Conservation (phyloP, 192 early-diverging fungal species). For the Entomortierella beljakovae region DNA sequence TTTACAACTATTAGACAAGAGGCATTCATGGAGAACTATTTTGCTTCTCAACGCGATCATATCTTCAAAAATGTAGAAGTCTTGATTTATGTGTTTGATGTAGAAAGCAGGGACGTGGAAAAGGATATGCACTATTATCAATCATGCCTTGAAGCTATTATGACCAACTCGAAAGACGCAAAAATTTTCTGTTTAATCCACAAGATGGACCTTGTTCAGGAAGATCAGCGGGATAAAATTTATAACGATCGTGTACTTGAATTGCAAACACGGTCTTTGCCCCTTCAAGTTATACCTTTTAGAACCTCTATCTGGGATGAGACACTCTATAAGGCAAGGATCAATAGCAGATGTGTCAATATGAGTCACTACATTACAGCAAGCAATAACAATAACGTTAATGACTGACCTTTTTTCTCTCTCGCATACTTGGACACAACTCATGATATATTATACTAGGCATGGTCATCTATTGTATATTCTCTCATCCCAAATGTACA, state of each 20-base stretch:
- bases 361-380: no score
- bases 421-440: no score
- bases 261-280: constrained; percentile 74
- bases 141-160: constrained; percentile 85
- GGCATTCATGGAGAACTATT: constrained; percentile 97
- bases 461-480: constrained; percentile 98
- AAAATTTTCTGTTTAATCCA: constrained; percentile 97
- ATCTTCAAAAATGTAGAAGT: constrained; percentile 99
- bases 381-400: no score
- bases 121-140: constrained; percentile 94
- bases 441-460: no score
- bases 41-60: constrained; percentile 90
- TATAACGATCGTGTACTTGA: constrained; percentile 74
- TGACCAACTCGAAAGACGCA: constrained; percentile 86
- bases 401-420: no score
- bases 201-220: constrained; percentile 96
- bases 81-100: constrained; percentile 99
- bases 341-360: no score
- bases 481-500: constrained; percentile 94
- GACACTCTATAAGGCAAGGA: constrained; percentile 82
- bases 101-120: constrained; percentile 91
- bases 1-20: constrained; percentile 75
- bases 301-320: constrained; percentile 93
- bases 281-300: constrained; percentile 77
- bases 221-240: constrained; percentile 78